Conservation (phyloP, 164 flowering plant species). For the Magnolia officinalis region DNA sequence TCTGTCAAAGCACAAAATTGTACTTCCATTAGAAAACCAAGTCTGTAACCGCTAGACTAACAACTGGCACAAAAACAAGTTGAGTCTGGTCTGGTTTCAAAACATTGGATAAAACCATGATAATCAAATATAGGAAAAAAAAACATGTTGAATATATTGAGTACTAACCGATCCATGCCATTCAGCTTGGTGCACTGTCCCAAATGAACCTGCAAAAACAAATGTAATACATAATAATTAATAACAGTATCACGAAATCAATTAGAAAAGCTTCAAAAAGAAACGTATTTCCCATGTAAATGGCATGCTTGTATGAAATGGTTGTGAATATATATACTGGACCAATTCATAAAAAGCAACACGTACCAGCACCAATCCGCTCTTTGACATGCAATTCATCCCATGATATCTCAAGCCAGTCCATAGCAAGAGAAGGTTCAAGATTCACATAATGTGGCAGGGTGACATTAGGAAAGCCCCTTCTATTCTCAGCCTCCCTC, state of each 20-base stretch:
- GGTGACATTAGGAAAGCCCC: conserved; percentile 23
- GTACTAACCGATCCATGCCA: conserved; percentile 99
- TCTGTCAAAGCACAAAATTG: too few species aligned
- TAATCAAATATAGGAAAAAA: too few species aligned
- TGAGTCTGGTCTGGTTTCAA: not conserved
- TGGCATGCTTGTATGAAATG: not conserved
- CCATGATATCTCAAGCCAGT: conserved; percentile 97
- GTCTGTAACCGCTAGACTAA: too few species aligned
- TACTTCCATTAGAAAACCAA: too few species aligned
- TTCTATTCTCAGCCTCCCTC: conserved; percentile 26
- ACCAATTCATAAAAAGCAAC: not conserved
- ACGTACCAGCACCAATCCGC: conserved; percentile 89
- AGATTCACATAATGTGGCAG: conserved; percentile 65
- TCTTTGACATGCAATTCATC: conserved; percentile 89
- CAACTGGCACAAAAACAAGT: too few species aligned
- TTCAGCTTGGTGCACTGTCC: conserved; percentile 97
- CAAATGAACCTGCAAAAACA: conserved; percentile 74
- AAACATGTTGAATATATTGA: not conserved
- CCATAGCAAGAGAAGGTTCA: conserved; percentile 96
- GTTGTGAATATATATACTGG: not conserved
- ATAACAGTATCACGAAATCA: not conserved
- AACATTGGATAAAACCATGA: not conserved
- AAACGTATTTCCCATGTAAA: not conserved
- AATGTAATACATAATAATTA: conserved; percentile 1
- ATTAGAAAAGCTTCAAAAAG: not conserved